Conservation (phyloP, 495 filamentous ascomycete species). For the Corynascus novoguineensis region DNA sequence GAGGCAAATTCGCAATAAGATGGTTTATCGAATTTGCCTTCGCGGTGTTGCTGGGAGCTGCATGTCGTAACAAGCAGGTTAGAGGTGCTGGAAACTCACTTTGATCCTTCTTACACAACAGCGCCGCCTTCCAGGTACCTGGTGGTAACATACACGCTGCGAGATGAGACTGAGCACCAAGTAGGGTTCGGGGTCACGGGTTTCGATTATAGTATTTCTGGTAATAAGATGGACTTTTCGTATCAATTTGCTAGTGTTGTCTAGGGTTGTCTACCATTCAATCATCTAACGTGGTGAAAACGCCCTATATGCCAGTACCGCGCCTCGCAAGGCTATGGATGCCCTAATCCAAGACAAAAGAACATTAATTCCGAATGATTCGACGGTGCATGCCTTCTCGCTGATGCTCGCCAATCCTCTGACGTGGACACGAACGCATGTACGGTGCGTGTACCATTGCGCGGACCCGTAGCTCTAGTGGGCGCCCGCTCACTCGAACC, state of each 20-base stretch:
- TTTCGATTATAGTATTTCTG: neutral
- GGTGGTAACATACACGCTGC: neutral
- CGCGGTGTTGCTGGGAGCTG: neutral
- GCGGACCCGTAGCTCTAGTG: neutral
- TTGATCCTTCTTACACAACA: neutral
- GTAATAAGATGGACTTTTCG: neutral
- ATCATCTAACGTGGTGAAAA: neutral
- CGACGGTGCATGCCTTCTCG: neutral
- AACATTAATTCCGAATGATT: neutral
- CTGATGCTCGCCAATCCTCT: too few species aligned
- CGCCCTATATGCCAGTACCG: neutral
- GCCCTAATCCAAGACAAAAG: neutral
- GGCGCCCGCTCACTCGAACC: neutral
- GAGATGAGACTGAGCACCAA: neutral
- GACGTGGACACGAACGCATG: too few species aligned
- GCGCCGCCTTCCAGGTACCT: neutral
- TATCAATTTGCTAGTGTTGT: neutral
- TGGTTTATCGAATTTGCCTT: neutral
- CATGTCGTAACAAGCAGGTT: neutral
- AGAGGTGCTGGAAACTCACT: neutral
- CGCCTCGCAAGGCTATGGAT: neutral
- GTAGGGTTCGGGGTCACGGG: neutral
- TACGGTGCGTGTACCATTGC: too few species aligned
- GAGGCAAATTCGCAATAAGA: too few species aligned
- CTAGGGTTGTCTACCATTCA: neutral